These are phyloP conservation scores for Lotus japonicus DNA, from an alignment of 306 rosid species.

Conservation along the genomic window DNA sequence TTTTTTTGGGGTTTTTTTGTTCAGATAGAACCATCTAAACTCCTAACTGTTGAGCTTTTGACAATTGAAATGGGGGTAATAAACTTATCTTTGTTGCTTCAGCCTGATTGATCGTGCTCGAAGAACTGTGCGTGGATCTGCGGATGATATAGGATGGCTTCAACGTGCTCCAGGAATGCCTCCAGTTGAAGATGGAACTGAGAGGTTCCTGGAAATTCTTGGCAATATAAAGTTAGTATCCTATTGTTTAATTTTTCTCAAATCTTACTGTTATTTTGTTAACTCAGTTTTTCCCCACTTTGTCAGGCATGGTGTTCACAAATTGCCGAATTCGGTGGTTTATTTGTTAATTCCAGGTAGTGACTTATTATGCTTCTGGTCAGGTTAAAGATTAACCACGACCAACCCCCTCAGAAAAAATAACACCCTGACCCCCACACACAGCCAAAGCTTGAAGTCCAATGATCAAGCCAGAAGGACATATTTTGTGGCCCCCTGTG, in stretches of 20 bases:
- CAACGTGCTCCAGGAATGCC: conserved; percentile 78
- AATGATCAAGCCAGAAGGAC: background rate
- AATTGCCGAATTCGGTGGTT: conserved; percentile 80
- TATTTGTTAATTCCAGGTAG: conserved; percentile 93
- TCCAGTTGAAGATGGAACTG: conserved; percentile 81
- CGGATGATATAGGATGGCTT: conserved; percentile 98
- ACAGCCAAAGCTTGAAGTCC: background rate
- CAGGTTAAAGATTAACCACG: background rate
- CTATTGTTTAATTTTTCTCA: conserved; percentile 7
- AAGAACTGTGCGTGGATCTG: conserved; percentile 86
- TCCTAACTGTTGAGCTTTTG: background rate
- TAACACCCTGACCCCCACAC: background rate
- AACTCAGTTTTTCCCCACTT: conserved; percentile 21
- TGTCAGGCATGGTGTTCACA: conserved; percentile 93
- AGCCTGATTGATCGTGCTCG: conserved; percentile 82
- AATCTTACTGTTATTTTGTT: conserved; percentile 6
- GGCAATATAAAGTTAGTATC: conserved; percentile 51
- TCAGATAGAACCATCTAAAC: conserved; percentile 3
- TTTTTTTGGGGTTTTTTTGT: no score
- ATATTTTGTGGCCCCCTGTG: conserved; percentile 7
- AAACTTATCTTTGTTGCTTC: conserved; percentile 28
- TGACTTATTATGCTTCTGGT: conserved; percentile 5
- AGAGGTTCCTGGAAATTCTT: conserved; percentile 75
- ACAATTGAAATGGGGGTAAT: conserved; percentile 1
- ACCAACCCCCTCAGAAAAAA: background rate